phyloP scores from a whole-genome alignment of 148 eudicot species.

The Rhododendron vialii region DNA sequence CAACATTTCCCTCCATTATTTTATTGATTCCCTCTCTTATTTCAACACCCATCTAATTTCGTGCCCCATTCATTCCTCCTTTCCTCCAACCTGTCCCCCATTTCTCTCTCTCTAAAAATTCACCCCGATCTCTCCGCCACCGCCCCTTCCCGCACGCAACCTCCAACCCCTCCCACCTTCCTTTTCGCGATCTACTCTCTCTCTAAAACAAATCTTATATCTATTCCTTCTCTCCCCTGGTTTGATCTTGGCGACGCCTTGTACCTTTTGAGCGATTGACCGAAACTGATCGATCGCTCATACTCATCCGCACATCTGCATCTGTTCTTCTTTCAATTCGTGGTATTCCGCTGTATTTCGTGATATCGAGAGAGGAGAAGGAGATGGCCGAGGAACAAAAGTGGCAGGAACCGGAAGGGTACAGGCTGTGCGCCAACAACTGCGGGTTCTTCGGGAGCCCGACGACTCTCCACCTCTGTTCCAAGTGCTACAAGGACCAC shows the following conservation, averaged over 20 bases:
- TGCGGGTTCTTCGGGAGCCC: constrained; percentile 52
- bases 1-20: neutral
- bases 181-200: neutral
- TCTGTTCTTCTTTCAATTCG: neutral
- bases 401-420: constrained; percentile 15
- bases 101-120: neutral
- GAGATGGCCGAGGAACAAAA: constrained; percentile 26
- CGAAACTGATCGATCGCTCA: constrained; percentile 6
- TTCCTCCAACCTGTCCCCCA: neutral
- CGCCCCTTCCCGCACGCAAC: constrained; percentile 9
- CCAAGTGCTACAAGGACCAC: constrained; percentile 37
- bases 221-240: neutral
- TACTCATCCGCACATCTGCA: neutral
- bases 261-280: constrained; percentile 6
- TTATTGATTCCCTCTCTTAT: neutral
- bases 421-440: constrained; percentile 35
- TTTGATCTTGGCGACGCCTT: neutral
- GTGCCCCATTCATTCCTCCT: constrained; percentile 6
- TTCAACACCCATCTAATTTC: constrained; percentile 1
- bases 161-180: neutral
- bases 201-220: neutral
- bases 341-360: neutral
- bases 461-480: constrained; percentile 30
- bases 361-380: neutral
- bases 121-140: constrained; percentile 6